Evolutionary conservation across 202 grass and related monocot species (phyloP), one percentile per base, ranked within the genome.

Genomic region (Sporobolus alterniflorus): DNA sequence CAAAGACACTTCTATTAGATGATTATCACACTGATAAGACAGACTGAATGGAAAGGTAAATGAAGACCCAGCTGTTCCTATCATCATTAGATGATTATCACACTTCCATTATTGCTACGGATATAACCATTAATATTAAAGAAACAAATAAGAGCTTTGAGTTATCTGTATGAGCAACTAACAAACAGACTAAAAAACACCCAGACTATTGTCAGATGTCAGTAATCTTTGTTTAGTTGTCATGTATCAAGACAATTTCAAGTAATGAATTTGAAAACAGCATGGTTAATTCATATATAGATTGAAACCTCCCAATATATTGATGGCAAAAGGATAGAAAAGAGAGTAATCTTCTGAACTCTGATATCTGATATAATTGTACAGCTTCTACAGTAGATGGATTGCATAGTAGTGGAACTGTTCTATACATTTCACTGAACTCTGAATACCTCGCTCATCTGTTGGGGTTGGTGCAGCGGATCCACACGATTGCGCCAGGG

Each of bases 401-500:
- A n/a, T n/a, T n/a, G n/a, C n/a, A n/a, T n/a, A n/a, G n/a, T n/a
- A n/a, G n/a, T n/a, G n/a, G n/a, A n/a, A n/a, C n/a, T n/a, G n/a
- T n/a, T n/a, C n/a, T n/a, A n/a, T n/a, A n/a, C n/a, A n/a, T n/a
- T n/a, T n/a, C n/a, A n/a, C n/a, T n/a, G n/a, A n/a, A n/a, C n/a
- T n/a, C n/a, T n/a, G n/a, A n/a, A n/a, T n/a, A n/a, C n/a, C 67
- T 69, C 26, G 13, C 67, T 64, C 32, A 41, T 87, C 94, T 95
- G 79, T 87, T 96, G 71, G 97, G 91, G 51, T 89, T 94, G 78
- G 97, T 99, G 88, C 97, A 99, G 48, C 88, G 91, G 85, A 99
- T 99, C 90, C 93, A 88, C 64, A 96, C 87, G 85, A 99, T 94
- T 82, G 97, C 93, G 46, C 97, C 97, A 11, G 91, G 93, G 50